A percentile compares a stretch with the other conserved stretches of the same genome.
These are phyloP conservation scores for Magnaporthiopsis rhizophila DNA, from an alignment of 2,329 filamentous ascomycete genomes.

Conservation along the genomic window DNA sequence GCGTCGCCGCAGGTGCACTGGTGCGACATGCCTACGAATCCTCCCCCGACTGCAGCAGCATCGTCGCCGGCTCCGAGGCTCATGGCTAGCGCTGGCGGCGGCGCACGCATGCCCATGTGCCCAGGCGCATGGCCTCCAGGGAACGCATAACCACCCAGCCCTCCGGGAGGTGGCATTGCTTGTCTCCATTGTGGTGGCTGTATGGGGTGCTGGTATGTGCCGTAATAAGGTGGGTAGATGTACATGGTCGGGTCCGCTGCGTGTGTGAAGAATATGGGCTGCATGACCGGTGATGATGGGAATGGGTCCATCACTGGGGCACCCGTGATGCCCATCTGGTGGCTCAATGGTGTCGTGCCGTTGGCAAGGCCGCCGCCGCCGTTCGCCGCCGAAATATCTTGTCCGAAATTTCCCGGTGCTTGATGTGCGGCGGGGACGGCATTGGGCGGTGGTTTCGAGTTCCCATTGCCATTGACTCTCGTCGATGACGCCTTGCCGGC, in stretches of 20 bases:
- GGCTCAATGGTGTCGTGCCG: background rate
- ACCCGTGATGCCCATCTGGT: background rate
- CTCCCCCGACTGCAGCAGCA: background rate
- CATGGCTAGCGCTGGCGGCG: background rate
- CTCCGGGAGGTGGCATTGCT: conserved; percentile 6
- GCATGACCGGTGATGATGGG: conserved; percentile 10
- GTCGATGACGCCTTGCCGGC: background rate
- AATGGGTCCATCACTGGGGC: conserved; percentile 2
- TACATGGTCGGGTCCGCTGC: conserved; percentile 9
- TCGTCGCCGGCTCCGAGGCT: background rate
- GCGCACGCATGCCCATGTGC: background rate
- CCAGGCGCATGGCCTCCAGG: background rate
- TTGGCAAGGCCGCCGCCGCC: background rate
- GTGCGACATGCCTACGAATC: conserved; percentile 8
- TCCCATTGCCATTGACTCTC: conserved; percentile 6
- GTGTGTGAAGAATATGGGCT: conserved; percentile 7
- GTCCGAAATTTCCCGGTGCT: background rate
- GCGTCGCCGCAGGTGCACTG: conserved; percentile 17
- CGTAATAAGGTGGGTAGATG: conserved; percentile 13
- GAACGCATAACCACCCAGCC: background rate
- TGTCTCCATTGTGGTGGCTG: conserved; percentile 15
- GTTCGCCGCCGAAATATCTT: background rate
- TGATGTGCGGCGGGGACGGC: background rate
- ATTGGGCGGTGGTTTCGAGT: background rate
- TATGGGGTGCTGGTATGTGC: conserved; percentile 14